Evolutionary conservation across 768 basidiomycete genomes (phyloP), one percentile per base, ranked within the genome.

Genomic region (Nidularia sp.): DNA sequence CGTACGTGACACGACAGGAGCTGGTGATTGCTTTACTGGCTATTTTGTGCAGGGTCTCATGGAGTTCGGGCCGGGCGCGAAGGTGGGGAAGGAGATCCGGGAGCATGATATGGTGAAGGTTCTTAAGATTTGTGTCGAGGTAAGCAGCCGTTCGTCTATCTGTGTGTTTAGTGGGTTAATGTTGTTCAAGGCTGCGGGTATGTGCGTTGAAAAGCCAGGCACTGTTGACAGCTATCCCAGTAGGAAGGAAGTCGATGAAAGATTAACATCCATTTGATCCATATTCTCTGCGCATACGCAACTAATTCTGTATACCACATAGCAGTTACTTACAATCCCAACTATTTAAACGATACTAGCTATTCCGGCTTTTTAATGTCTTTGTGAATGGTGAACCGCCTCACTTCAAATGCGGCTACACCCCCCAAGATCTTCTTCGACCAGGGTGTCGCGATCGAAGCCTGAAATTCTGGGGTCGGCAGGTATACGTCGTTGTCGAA

Each of bases 1-100:
- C 0, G 66, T 70, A 4, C 59, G 65, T 12, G 83, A 85, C 58
- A 84, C 82, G 2, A 85, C 84, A 0, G 84, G 84, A 7, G 84
- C 84, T 1, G 84, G 84, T 0, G 84, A 85, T 56, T 83, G 81
- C 53, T 84, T 84, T 60, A 74, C 81, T 0, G 84, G 84, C 9
- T 85, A 81, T 57, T 72, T 84, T 55, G 77, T 83, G 10, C 68
- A 73, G 9, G 80, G 78, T 0, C 64, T 85, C 39, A 83, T 84
- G 83, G 62, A 69, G 35, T 60, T 66, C 47, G 70, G 62, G 0
- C 51, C 64, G 18, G 31, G 57, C 15, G 59, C 63, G 1, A 61
- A 55, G 42, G 46, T 62, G 13, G 63, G 64, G 7, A 56, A 56
- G 15, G 67, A 64, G 13, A 65, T 72, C 34, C 52, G 48, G 12